These are phyloP conservation scores for Ilex asprella DNA, from an alignment of 257 asterid genomes.

Conservation along the genomic window DNA sequence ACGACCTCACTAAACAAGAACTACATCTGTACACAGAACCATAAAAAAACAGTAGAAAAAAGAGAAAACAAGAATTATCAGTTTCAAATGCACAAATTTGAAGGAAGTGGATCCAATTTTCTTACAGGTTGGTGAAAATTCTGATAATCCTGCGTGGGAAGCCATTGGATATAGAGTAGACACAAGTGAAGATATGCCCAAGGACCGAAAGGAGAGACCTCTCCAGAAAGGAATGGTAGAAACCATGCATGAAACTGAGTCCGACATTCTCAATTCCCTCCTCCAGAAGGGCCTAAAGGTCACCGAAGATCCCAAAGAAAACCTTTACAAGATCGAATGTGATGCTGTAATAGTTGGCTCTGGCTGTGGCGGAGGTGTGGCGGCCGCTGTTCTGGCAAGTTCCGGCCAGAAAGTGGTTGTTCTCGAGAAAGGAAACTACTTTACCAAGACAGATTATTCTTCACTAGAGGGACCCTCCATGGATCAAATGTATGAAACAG, in stretches of 20 bases:
- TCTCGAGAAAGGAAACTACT: conserved; percentile 84
- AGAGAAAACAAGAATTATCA: too few species aligned
- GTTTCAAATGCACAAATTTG: too few species aligned
- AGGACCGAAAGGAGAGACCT: conserved; percentile 38
- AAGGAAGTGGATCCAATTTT: neutral
- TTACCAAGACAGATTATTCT: conserved; percentile 62
- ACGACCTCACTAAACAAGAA: too few species aligned
- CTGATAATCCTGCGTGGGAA: conserved; percentile 64
- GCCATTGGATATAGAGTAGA: conserved; percentile 62
- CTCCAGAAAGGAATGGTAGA: conserved; percentile 73
- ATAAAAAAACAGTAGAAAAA: too few species aligned
- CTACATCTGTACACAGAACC: too few species aligned
- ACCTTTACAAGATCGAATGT: conserved; percentile 42
- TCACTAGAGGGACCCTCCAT: conserved; percentile 80
- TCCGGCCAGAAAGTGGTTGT: conserved; percentile 69
- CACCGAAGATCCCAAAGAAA: conserved; percentile 26
- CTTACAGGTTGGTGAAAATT: conserved; percentile 61
- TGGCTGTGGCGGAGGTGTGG: conserved; percentile 92
- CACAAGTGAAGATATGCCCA: conserved; percentile 10
- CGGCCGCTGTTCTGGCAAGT: conserved; percentile 70
- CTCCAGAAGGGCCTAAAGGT: conserved; percentile 42
- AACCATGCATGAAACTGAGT: conserved; percentile 32
- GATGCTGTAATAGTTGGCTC: conserved; percentile 91
- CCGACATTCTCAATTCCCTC: conserved; percentile 46
- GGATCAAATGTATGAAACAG: conserved; percentile 56